A percentile compares a stretch with the other conserved stretches of the same genome.
These are phyloP conservation scores for Arabidopsis suecica DNA, from an alignment of 345 rosid species.

Conservation along the genomic window DNA sequence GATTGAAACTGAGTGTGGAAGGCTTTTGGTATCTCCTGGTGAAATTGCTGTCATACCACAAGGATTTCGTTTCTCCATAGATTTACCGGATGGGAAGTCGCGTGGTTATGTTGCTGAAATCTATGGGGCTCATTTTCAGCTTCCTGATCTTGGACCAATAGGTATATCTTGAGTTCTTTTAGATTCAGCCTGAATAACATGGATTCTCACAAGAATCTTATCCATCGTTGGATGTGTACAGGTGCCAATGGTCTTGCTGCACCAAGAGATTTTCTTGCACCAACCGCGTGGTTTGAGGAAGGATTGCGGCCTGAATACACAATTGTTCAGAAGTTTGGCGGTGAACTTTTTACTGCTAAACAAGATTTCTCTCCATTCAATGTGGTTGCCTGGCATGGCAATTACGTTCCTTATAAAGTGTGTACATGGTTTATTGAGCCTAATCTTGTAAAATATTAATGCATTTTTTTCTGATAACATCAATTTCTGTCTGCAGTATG, in stretches of 20 bases:
- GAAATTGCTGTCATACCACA: slow-evolving; percentile 88
- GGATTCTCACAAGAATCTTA: not conserved
- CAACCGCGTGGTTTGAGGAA: slow-evolving; percentile 88
- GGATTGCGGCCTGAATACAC: slow-evolving; percentile 66
- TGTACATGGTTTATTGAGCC: not conserved
- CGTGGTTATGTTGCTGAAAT: slow-evolving; percentile 93
- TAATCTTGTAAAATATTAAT: not conserved
- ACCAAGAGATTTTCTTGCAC: slow-evolving; percentile 87
- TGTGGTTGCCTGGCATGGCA: slow-evolving; percentile 99
- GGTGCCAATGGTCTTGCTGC: slow-evolving; percentile 99
- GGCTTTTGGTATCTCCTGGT: slow-evolving; percentile 81
- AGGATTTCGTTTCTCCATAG: slow-evolving; percentile 80
- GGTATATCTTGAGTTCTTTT: slow-evolving; percentile 54
- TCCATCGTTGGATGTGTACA: slow-evolving; percentile 36
- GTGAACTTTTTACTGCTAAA: slow-evolving; percentile 80
- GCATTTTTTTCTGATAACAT: not conserved
- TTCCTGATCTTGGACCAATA: slow-evolving; percentile 98
- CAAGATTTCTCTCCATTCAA: slow-evolving; percentile 99
- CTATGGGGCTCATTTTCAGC: slow-evolving; percentile 93
- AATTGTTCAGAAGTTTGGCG: slow-evolving; percentile 85
- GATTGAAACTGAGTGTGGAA: slow-evolving; percentile 95
- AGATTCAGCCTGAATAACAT: not conserved
- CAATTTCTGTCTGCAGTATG: slow-evolving; percentile 65
- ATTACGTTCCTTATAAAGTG: slow-evolving; percentile 92
- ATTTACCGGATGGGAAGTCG: slow-evolving; percentile 86